Conservation (phyloP, 2,329 filamentous ascomycete genomes). For the Pseudogymnoascus sp. region DNA sequence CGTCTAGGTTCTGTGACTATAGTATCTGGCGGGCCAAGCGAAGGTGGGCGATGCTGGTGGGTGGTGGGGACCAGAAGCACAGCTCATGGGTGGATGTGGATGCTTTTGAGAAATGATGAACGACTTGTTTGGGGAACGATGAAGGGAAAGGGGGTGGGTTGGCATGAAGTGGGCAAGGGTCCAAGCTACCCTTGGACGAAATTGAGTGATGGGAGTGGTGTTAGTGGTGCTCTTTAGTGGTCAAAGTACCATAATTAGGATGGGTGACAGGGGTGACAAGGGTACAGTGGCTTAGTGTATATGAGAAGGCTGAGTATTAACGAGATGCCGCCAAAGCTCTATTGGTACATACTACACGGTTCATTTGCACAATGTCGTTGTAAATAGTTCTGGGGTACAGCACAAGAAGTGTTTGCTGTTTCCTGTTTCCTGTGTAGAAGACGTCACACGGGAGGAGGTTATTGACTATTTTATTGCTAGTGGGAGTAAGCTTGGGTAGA, state of each 20-base stretch:
- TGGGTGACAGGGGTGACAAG: not conserved
- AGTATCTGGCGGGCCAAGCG: not conserved
- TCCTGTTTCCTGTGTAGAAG: not conserved
- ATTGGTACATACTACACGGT: not conserved
- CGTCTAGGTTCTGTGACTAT: not conserved
- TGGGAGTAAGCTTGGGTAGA: not conserved
- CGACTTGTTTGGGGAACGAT: not conserved
- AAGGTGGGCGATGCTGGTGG: not conserved
- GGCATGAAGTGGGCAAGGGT: not conserved
- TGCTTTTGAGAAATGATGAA: not conserved
- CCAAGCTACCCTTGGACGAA: slow-evolving; percentile 6
- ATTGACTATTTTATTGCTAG: not conserved
- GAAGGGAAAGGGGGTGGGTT: not conserved
- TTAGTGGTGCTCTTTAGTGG: not conserved
- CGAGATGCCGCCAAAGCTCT: not conserved
- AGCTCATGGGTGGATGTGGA: not conserved
- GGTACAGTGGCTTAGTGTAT: not conserved
- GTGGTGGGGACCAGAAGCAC: not conserved
- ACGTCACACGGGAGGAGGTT: not conserved
- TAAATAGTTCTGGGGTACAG: not conserved
- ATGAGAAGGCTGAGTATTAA: not conserved
- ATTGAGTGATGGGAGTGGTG: not conserved
- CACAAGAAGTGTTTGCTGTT: not conserved
- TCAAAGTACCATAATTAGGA: not conserved
- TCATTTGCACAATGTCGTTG: not conserved